Evolutionary conservation across 2,329 filamentous ascomycete genomes (phyloP), one percentile per base, ranked within the genome.

Genomic region (Penicillium sp.): DNA sequence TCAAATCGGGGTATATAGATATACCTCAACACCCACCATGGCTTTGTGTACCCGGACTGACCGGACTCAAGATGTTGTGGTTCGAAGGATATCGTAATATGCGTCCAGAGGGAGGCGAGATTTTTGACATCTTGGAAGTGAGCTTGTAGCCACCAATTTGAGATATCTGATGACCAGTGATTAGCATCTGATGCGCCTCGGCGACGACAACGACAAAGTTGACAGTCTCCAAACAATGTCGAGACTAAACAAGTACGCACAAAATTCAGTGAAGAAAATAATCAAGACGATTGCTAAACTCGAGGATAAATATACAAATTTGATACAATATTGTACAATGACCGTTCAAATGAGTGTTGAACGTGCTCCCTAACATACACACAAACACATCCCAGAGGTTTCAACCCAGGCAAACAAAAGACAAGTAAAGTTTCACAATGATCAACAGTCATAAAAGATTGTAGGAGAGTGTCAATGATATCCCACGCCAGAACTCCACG

Each of bases 401-500:
- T 47, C 51, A 45, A 36, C 46, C 43, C 35, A 56, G 58, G 56
- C 56, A 59, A 47, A 46, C 34, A 51, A 30, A 55, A 48, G 34
- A 60, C 56, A 59, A 51, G 61, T 53, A 53, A 23, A 49, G 10
- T 6, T 55, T 65, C 56, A 23, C 23, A 23, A 45, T 40, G 35
- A 41, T 45, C 18, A 44, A 54, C 47, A 44, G 16, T 8, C 26
- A 34, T 16, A 38, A 51, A 41, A 56, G 46, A 60, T 36, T 30
- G 48, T 56, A 53, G 62, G 63, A 65, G 63, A 64, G 57, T 64
- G 52, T 62, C 60, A 38, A 49, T 26, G 27, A 44, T 59, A 44
- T 43, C 49, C 16, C 52, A 60, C 58, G 35, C 61, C 61, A 57
- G 32, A 64, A 64, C 62, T 50, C 62, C 62, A 56, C 60, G 64